phyloP scores from a whole-genome alignment of 2,329 filamentous ascomycete species.

The Myriosclerotinia curreyana region DNA sequence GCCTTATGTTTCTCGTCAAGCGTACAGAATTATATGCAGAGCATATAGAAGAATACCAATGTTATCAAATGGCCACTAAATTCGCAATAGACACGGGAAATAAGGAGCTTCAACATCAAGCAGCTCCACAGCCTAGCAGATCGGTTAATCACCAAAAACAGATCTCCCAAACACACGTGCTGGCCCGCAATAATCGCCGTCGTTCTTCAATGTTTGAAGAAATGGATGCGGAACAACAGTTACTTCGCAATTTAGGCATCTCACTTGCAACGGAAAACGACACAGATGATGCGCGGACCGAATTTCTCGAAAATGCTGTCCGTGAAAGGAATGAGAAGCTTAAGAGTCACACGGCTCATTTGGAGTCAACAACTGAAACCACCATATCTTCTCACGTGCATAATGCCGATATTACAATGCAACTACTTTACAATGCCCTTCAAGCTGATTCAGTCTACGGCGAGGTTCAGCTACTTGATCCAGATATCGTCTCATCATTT shows the following conservation, averaged over 20 bases:
- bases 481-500: conserved; percentile 53
- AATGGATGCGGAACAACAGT: conserved; percentile 40
- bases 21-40: conserved; percentile 45
- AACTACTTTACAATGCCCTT: conserved; percentile 51
- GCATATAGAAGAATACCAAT: conserved; percentile 46
- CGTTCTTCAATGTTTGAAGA: conserved; percentile 40
- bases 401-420: conserved; percentile 49
- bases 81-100: conserved; percentile 46
- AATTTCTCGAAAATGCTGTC: conserved; percentile 35
- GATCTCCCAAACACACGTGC: conserved; percentile 29
- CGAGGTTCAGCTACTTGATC: conserved; percentile 50
- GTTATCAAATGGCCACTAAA: conserved; percentile 45
- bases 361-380: conserved; percentile 52
- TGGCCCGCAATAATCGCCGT: conserved; percentile 33
- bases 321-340: conserved; percentile 45
- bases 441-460: conserved; percentile 52
- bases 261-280: conserved; percentile 41
- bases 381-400: conserved; percentile 44
- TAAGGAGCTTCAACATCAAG: conserved; percentile 42
- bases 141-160: conserved; percentile 27
- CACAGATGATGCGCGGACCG: conserved; percentile 30
- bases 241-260: conserved; percentile 50
- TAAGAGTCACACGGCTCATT: conserved; percentile 45
- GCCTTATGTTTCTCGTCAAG: conserved; percentile 51
- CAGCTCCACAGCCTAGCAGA: conserved; percentile 9